Conservation (phyloP, 345 rosid species). For the Eucalyptus cladocalyx region DNA sequence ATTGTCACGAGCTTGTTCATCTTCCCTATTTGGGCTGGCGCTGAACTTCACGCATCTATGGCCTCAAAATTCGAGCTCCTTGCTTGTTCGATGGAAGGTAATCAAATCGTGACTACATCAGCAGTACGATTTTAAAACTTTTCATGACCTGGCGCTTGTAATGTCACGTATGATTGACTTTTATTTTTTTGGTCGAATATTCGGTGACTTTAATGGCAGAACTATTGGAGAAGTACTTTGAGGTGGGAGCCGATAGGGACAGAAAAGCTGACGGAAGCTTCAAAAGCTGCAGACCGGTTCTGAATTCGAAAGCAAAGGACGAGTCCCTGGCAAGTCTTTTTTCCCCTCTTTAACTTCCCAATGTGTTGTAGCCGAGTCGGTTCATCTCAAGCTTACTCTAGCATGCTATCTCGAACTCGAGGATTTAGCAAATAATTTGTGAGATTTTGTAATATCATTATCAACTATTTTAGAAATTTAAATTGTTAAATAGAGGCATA, state of each 20-base stretch:
- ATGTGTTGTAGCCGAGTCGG: background rate
- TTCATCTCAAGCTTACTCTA: background rate
- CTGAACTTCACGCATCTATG: constrained; percentile 61
- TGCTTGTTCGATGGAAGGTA: constrained; percentile 60
- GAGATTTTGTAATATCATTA: too few relatives aligned
- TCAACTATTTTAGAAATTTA: fast-evolving
- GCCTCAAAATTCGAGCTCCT: constrained; percentile 41
- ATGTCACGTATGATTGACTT: background rate
- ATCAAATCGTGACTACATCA: background rate
- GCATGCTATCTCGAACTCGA: background rate
- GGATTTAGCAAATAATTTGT: background rate
- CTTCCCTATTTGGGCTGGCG: constrained; percentile 82
- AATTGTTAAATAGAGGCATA: fast-evolving
- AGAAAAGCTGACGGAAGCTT: background rate
- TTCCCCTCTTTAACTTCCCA: background rate
- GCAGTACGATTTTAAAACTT: background rate
- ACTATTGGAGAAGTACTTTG: constrained; percentile 26
- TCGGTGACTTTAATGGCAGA: constrained; percentile 1
- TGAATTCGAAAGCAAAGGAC: constrained; percentile 45
- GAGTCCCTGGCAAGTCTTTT: constrained; percentile 31
- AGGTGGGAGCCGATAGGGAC: constrained; percentile 2
- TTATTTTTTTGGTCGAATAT: too few relatives aligned
- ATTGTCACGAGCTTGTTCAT: constrained; percentile 38
- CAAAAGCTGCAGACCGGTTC: constrained; percentile 23
- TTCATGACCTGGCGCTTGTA: background rate